Percentiles rank a stretch among this genome's conserved stretches.
These are phyloP conservation scores for Claviceps sp. DNA, from an alignment of 2,329 filamentous ascomycete genomes.

Conservation along the genomic window DNA sequence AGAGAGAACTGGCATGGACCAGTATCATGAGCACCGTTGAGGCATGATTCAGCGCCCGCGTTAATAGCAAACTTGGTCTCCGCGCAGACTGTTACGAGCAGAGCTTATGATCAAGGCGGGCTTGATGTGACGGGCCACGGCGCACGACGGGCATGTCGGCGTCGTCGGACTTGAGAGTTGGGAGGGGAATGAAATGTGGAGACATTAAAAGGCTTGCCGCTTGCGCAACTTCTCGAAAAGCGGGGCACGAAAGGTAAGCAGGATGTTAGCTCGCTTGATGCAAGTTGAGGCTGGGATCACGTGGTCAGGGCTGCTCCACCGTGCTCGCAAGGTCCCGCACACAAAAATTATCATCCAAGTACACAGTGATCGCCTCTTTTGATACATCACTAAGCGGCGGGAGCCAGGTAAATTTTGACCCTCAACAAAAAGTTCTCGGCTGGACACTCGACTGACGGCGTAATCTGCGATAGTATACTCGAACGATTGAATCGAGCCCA, in stretches of 20 bases:
- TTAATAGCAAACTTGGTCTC: background rate
- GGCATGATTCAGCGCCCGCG: background rate
- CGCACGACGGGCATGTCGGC: background rate
- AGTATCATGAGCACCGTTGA: background rate
- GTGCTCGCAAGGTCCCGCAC: slow-evolving; percentile 16
- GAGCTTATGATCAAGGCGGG: background rate
- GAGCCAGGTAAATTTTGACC: slow-evolving; percentile 23
- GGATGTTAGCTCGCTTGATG: slow-evolving; percentile 4
- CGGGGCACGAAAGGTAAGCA: background rate
- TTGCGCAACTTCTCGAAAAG: background rate
- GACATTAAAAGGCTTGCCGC: background rate
- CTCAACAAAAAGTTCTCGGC: slow-evolving; percentile 11
- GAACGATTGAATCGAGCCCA: slow-evolving; percentile 21
- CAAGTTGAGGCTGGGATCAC: slow-evolving; percentile 13
- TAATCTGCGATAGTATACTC: slow-evolving; percentile 15
- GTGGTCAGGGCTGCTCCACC: slow-evolving; percentile 23
- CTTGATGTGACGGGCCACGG: background rate
- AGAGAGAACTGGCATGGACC: background rate
- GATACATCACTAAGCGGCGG: slow-evolving; percentile 27
- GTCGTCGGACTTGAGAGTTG: background rate
- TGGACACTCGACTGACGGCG: slow-evolving; percentile 6
- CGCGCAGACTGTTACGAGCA: background rate
- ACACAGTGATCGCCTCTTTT: slow-evolving; percentile 14
- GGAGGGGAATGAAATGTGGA: background rate
- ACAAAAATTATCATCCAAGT: slow-evolving; percentile 23